phyloP scores from a whole-genome alignment of 805 yeast genomes.

The Groenewaldozyma tartarivorans region DNA sequence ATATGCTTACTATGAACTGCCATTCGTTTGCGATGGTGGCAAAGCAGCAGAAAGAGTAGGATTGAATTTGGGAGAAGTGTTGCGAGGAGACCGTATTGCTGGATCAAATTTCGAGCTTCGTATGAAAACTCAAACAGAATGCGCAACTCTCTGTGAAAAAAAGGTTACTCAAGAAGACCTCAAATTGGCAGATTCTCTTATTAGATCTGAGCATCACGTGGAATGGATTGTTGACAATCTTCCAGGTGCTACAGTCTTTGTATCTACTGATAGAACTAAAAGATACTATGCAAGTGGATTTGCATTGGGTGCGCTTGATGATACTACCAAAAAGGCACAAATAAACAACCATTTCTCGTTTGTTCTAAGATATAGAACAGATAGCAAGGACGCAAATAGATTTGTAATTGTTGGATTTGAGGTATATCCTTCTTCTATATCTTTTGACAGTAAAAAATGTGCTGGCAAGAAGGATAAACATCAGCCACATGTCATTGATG shows the following conservation, averaged over 20 bases:
- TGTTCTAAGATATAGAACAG: conserved; percentile 60
- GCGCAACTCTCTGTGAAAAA: conserved; percentile 61
- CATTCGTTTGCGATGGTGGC: conserved; percentile 67
- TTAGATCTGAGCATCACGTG: conserved; percentile 61
- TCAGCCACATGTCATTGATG: conserved; percentile 45
- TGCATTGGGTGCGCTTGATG: conserved; percentile 57
- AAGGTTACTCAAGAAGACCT: conserved; percentile 44
- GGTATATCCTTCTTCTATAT: conserved; percentile 76
- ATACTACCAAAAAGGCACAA: neutral
- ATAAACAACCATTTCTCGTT: conserved; percentile 74
- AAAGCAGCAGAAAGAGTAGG: conserved; percentile 49
- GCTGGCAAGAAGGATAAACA: conserved; percentile 51
- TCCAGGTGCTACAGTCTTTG: conserved; percentile 82
- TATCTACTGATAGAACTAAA: conserved; percentile 45
- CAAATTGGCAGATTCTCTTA: conserved; percentile 46
- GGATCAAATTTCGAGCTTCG: conserved; percentile 57
- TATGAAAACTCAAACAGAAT: conserved; percentile 57
- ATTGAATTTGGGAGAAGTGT: conserved; percentile 63
- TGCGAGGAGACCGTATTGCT: conserved; percentile 75
- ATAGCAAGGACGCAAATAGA: conserved; percentile 26
- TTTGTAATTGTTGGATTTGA: conserved; percentile 71
- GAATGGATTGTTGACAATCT: conserved; percentile 79
- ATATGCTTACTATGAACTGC: conserved; percentile 64
- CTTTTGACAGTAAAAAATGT: conserved; percentile 43
- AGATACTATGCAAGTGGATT: conserved; percentile 81